These are phyloP conservation scores for Aspergillus thermomutatus DNA, from an alignment of 2,329 filamentous ascomycete genomes.

Conservation along the genomic window DNA sequence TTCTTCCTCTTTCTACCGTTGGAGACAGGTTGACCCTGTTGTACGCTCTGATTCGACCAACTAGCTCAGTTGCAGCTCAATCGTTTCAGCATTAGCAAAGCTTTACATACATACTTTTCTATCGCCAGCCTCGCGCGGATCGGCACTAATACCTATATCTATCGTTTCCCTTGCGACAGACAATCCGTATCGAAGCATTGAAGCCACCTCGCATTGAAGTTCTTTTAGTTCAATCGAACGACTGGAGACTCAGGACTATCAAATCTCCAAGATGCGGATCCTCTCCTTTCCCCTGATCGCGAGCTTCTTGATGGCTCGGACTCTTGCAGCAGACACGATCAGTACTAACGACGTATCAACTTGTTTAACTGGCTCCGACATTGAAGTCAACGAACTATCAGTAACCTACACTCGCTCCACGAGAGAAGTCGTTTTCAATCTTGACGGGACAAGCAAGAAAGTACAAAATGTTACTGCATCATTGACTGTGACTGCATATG, in stretches of 20 bases:
- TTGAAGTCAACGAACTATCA: constrained; percentile 70
- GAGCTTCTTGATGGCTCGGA: constrained; percentile 33
- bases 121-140: background rate
- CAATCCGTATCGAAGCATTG: background rate
- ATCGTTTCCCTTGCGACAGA: background rate
- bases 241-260: background rate
- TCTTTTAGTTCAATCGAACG: background rate
- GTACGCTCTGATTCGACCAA: constrained; percentile 4
- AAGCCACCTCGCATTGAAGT: background rate
- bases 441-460: constrained; percentile 70
- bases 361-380: constrained; percentile 57
- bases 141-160: background rate
- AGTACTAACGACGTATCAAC: constrained; percentile 76
- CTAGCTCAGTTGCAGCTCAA: constrained; percentile 7
- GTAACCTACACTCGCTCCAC: constrained; percentile 75
- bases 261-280: constrained; percentile 23
- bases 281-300: constrained; percentile 21
- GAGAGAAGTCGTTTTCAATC: constrained; percentile 73
- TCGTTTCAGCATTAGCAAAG: background rate
- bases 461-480: constrained; percentile 76
- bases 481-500: constrained; percentile 79
- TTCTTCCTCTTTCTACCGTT: constrained; percentile 11
- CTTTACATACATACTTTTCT: background rate
- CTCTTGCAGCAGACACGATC: constrained; percentile 67
- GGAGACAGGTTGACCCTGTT: constrained; percentile 29